Conservation (phyloP, 2,329 filamentous ascomycete genomes). For the Emydomyces testavorans region DNA sequence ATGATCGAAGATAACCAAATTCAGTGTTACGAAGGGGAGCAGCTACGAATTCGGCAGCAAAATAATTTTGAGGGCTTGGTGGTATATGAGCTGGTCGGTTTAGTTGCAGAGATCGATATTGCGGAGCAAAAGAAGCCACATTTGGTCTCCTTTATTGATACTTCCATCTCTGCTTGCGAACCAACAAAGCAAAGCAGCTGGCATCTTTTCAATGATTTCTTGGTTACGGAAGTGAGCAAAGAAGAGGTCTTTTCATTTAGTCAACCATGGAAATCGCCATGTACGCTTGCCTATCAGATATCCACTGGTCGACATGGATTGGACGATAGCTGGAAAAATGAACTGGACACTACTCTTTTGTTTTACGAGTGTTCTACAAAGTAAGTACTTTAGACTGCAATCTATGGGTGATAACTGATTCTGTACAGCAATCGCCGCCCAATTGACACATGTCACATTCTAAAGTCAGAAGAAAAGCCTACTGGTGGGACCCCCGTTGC, state of each 20-base stretch:
- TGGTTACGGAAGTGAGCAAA: conserved; percentile 66
- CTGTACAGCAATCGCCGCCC: conserved; percentile 26
- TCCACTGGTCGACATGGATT: conserved; percentile 71
- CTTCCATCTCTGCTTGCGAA: conserved; percentile 39
- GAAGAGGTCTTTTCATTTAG: conserved; percentile 86
- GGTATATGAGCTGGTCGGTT: conserved; percentile 81
- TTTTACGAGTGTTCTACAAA: conserved; percentile 58
- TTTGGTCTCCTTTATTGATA: conserved; percentile 81
- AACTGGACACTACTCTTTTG: conserved; percentile 71
- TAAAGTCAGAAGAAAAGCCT: conserved; percentile 50
- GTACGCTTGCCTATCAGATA: conserved; percentile 73
- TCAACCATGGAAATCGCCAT: conserved; percentile 82
- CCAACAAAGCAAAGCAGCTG: conserved; percentile 57
- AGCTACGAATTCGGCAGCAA: conserved; percentile 68
- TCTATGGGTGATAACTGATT: conserved; percentile 4
- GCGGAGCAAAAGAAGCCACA: conserved; percentile 79
- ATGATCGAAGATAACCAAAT: conserved; percentile 85
- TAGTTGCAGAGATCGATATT: conserved; percentile 81
- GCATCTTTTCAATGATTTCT: conserved; percentile 96
- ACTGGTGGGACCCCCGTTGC: conserved; percentile 65
- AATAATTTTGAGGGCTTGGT: conserved; percentile 68
- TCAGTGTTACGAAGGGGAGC: conserved; percentile 87
- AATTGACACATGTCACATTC: conserved; percentile 31
- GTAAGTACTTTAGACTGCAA: conserved; percentile 22
- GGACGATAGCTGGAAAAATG: conserved; percentile 74